Evolutionary conservation across 2,329 filamentous ascomycete species (phyloP).

Genomic region (Cercospora zeina): DNA sequence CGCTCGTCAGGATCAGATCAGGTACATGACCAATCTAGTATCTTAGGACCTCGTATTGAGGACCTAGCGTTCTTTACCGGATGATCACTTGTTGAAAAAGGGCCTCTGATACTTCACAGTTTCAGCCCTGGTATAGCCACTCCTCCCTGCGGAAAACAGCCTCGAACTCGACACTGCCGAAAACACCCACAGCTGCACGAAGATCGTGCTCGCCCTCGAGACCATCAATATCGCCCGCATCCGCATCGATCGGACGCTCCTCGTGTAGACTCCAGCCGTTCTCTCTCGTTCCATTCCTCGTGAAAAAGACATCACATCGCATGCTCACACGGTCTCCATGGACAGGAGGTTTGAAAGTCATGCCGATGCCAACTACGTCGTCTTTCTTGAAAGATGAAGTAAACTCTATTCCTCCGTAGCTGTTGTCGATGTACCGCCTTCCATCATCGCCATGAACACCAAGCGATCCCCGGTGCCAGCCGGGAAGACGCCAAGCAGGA

Average conservation of each 20-base stretch:
- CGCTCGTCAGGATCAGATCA: background rate
- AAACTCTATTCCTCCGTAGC: constrained; percentile 70
- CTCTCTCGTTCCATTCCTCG: constrained; percentile 60
- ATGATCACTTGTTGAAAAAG: background rate
- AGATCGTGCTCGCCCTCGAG: constrained; percentile 66
- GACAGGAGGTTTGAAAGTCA: constrained; percentile 54
- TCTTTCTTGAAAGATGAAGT: constrained; percentile 63
- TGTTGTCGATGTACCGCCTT: constrained; percentile 71
- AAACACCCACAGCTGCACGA: constrained; percentile 69
- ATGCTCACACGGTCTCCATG: constrained; percentile 39
- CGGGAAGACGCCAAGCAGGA: constrained; percentile 73
- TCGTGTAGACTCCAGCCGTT: constrained; percentile 73
- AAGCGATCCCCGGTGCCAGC: constrained; percentile 75
- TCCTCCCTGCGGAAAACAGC: constrained; percentile 46
- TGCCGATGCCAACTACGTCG: constrained; percentile 70
- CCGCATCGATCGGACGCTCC: constrained; percentile 65
- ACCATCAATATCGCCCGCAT: constrained; percentile 62
- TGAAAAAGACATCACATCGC: constrained; percentile 67
- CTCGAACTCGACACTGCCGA: constrained; percentile 68
- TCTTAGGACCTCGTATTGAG: background rate
- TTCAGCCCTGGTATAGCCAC: constrained; percentile 36
- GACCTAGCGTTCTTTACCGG: background rate
- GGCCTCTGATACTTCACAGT: background rate
- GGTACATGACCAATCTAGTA: background rate
- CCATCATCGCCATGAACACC: constrained; percentile 82